Evolutionary conservation across 2,329 filamentous ascomycete genomes (phyloP).

Genomic region (Macrophomina phaseolina): DNA sequence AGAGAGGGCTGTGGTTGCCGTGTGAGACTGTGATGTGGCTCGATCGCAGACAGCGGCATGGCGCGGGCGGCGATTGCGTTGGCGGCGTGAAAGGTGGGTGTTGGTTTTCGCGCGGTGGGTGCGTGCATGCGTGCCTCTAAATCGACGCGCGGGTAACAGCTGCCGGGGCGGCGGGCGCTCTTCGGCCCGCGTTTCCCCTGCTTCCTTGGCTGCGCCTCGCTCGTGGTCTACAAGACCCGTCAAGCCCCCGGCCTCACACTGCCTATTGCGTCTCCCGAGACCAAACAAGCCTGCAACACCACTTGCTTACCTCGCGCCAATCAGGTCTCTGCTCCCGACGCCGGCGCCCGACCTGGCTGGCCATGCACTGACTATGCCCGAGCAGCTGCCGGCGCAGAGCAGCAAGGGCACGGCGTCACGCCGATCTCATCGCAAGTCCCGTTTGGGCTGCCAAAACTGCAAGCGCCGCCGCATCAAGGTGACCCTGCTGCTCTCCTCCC

Average conservation of each 20-base stretch:
- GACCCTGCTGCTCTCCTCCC: background rate
- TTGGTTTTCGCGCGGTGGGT: too few relatives aligned
- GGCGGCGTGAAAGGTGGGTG: too few relatives aligned
- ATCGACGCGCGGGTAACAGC: background rate
- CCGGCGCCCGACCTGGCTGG: background rate
- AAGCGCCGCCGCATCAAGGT: conserved; percentile 20
- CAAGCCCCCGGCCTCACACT: background rate
- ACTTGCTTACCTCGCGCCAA: background rate
- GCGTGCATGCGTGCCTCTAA: too few relatives aligned
- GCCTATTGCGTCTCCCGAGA: background rate
- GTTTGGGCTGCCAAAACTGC: too few relatives aligned
- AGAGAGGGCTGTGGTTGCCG: too few relatives aligned
- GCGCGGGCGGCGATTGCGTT: too few relatives aligned
- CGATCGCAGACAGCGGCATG: too few relatives aligned
- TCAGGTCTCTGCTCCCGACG: background rate
- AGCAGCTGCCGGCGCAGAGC: conserved; percentile 13
- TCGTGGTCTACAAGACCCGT: conserved; percentile 4
- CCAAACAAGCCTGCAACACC: background rate
- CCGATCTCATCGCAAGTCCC: conserved; percentile 27
- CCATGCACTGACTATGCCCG: conserved; percentile 13
- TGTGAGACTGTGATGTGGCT: too few relatives aligned
- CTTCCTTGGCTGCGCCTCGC: conserved; percentile 12
- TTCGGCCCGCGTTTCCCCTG: background rate
- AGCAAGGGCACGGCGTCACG: conserved; percentile 18
- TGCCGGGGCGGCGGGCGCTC: background rate